Evolutionary conservation across 83 land plant species (phyloP), one percentile per base, ranked within the genome.

Genomic region (Diphasiastrum complanatum): DNA sequence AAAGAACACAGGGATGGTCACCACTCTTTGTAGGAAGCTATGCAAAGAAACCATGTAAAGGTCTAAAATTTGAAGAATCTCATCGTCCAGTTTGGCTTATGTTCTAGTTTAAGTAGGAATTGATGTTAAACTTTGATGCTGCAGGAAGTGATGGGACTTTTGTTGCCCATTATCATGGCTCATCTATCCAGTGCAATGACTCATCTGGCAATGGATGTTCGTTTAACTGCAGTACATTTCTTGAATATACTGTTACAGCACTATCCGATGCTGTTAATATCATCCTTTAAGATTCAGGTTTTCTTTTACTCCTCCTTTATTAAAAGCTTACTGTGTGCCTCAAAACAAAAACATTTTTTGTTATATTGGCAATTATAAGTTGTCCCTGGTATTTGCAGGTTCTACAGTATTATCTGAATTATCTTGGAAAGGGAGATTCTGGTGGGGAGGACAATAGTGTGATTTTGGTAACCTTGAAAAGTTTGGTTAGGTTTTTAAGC

Each of bases 131-230:
- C n/a, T n/a, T n/a, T n/a, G 10, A 5, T 49, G 52, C 20, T 65
- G 66, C 55, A 75, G 78, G 68, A 28, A 24, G 47, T 69, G 38
- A 75, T 75, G 74, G 50, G 66, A 4, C 73, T 74, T 14, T 46
- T 75, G 18, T 45, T 69, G 11, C 73, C 72, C 24, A 35, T 72
- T 47, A 29, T 75, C 43, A 75, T 75, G 78, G 78, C 78, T 20
- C 70, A 75, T 56, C 43, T 75, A 47, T 41, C 47, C 47, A 75
- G 69, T 64, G 78, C 78, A 26, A 75, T 69, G 73, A 75, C 78
- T 36, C 72, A 75, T 47, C 30, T 69, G 62, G 37, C 54, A 53
- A 19, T 51, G 47, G 68, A 68, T 75, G 50, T 75, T 33, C 74
- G 78, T 20, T 36, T 71, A 8, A 34, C 56, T 32, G 74, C 78